These are phyloP conservation scores for Sugiyamaella floridensis DNA, from an alignment of 805 yeast genomes.

Conservation along the genomic window DNA sequence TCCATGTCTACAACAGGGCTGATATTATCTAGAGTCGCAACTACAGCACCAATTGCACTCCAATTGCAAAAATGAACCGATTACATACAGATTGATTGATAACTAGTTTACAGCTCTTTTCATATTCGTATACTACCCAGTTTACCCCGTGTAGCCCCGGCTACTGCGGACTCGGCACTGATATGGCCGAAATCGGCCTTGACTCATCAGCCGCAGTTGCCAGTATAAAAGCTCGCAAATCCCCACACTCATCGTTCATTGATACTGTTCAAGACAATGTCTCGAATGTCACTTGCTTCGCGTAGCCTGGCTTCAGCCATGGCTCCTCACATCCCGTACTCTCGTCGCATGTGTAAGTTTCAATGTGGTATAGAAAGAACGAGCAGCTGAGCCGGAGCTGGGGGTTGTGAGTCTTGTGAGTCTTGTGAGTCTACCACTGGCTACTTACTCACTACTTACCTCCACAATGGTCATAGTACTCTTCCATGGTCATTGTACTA, in stretches of 20 bases:
- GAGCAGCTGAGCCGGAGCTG: no score
- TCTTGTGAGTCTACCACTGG: no score
- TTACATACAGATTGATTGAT: no score
- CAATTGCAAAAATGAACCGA: not conserved
- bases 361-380: no score
- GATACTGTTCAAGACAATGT: not conserved
- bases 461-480: no score
- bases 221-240: not conserved
- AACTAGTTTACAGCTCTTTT: no score
- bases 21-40: not conserved
- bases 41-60: no score
- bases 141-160: no score
- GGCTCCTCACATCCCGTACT: not conserved
- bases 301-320: not conserved
- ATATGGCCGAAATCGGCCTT: not conserved
- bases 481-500: no score
- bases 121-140: no score
- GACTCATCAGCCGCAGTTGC: not conserved
- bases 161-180: not conserved
- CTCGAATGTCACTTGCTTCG: not conserved
- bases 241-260: not conserved
- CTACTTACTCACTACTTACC: no score
- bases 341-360: not conserved
- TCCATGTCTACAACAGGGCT: not conserved
- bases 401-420: no score